These are phyloP conservation scores for Xylariaceae sp. DNA, from an alignment of 2,329 filamentous ascomycete species.

Conservation along the genomic window DNA sequence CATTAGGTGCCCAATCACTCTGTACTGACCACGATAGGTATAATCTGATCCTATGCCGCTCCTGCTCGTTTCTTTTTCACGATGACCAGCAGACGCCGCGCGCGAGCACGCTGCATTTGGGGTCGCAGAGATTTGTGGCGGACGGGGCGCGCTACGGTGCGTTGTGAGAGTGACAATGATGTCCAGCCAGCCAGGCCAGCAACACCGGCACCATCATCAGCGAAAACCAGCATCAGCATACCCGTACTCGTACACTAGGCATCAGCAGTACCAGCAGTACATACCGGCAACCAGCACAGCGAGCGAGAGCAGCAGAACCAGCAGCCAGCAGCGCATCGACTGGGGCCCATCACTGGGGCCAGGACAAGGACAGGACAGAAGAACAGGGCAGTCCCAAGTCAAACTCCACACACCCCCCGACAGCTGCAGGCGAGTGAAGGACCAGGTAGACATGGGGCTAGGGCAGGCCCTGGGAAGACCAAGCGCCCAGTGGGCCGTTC, in stretches of 20 bases:
- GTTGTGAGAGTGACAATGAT: conserved; percentile 14
- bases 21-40: conserved; percentile 1
- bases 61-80: conserved; percentile 13
- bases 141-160: conserved; percentile 20
- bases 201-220: background rate
- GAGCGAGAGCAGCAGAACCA: background rate
- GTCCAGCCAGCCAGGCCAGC: conserved; percentile 13
- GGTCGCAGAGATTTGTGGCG: conserved; percentile 21
- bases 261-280: too few species aligned
- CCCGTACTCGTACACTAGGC: too few species aligned
- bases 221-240: background rate
- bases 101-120: conserved; percentile 15
- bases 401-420: conserved; percentile 8
- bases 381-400: too few species aligned
- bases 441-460: conserved; percentile 14
- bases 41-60: conserved; percentile 20
- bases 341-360: conserved; percentile 1
- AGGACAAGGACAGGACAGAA: background rate
- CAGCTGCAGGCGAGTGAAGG: conserved; percentile 14
- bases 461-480: conserved; percentile 11
- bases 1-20: conserved; percentile 11
- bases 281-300: too few species aligned
- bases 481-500: conserved; percentile 20
- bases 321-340: conserved; percentile 16
- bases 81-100: conserved; percentile 17